phyloP scores from a whole-genome alignment of 768 basidiomycete species.

The Neoboletus subvelutipes region DNA sequence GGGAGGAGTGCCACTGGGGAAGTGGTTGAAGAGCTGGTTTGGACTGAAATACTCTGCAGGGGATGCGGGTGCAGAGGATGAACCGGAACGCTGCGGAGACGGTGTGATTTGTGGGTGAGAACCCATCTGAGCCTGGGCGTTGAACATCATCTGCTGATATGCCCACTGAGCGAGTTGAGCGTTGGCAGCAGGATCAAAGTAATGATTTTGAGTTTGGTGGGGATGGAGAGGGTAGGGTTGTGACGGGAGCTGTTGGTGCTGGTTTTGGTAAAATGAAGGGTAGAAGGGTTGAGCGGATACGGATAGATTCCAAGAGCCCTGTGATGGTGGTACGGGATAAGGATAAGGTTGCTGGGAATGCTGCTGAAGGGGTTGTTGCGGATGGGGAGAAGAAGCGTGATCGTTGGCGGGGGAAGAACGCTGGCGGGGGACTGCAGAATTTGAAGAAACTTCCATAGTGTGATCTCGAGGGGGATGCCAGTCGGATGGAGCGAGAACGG shows the following conservation, averaged over 20 bases:
- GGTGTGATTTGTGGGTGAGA: slow-evolving; percentile 29
- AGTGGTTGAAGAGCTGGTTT: slow-evolving; percentile 61
- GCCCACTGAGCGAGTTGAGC: slow-evolving; percentile 84
- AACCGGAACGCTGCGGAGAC: slow-evolving; percentile 38
- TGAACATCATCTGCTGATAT: slow-evolving; percentile 91
- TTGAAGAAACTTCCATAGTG: slow-evolving; percentile 56
- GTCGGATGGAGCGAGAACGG: slow-evolving; percentile 75
- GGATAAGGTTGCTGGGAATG: slow-evolving; percentile 48
- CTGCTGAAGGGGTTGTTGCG: slow-evolving; percentile 26
- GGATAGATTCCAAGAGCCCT: slow-evolving; percentile 68
- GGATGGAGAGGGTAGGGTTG: slow-evolving; percentile 49
- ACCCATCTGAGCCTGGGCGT: slow-evolving; percentile 46
- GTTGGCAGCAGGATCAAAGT: slow-evolving; percentile 72
- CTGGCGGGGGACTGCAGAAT: slow-evolving; percentile 49
- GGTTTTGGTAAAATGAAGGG: slow-evolving; percentile 75
- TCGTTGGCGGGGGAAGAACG: slow-evolving; percentile 64
- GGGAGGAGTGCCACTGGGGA: slow-evolving; percentile 70
- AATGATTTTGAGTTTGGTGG: slow-evolving; percentile 50
- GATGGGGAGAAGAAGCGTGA: slow-evolving; percentile 33
- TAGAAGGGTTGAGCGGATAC: slow-evolving; percentile 71
- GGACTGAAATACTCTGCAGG: slow-evolving; percentile 59
- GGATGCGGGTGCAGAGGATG: slow-evolving; percentile 38
- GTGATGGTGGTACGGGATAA: slow-evolving; percentile 69
- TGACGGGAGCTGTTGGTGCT: slow-evolving; percentile 52
- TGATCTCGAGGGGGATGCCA: slow-evolving; percentile 68